Base-by-base conservation (phyloP, 192 early-diverging fungal genomes). In the Entrophospora sp. region DNA sequence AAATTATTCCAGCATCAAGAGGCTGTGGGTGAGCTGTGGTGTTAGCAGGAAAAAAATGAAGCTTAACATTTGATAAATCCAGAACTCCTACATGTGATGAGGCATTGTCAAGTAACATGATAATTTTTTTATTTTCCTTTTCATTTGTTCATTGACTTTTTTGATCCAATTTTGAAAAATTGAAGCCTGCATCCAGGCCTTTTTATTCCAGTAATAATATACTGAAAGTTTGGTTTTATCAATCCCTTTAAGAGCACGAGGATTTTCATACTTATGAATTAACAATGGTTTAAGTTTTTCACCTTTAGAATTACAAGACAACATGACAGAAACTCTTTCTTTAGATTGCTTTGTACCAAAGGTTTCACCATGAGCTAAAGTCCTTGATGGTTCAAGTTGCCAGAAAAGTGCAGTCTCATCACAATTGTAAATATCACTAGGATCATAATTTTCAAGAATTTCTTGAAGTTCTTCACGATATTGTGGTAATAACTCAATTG, bases 121-220 rank as follows among this genome's bases (percentile, higher is more conserved):
- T 22, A 22, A 52, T 52, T 10, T 52, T 16, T 52, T 20, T 10
- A 12, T 27, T 52, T n/a, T n/a, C n/a, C 10, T 52, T 27, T 27
- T 52, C 49, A 52, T 52, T n/a, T 22, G 14, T 52, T 52, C n/a
- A 52, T 52, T 52, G 10, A 52, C 10, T 52, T 27, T 10, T 52
- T 52, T n/a, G 8, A 52, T 12, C 9, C 10, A 52, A 25, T 16
- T 9, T 10, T 16, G 10, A 16, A 16, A 52, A 27, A 52, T 52
- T 10, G 20, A 24, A 24, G 14, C 10, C 24, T 52, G 49, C 49
- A 52, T 52, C 49, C 49, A 52, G 14, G 20, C 49, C 22, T 52
- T 52, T 22, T 52, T 52, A 25, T 52, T 52, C 49, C 49, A 52
- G 25, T 52, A 52, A 52, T 52, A 52, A n/a, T 12, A 52, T 10